Percentiles rank a stretch among this genome's conserved stretches.
Conservation (phyloP, 371 early-diverging fungal species). For the Rhizopus stolonifer region DNA sequence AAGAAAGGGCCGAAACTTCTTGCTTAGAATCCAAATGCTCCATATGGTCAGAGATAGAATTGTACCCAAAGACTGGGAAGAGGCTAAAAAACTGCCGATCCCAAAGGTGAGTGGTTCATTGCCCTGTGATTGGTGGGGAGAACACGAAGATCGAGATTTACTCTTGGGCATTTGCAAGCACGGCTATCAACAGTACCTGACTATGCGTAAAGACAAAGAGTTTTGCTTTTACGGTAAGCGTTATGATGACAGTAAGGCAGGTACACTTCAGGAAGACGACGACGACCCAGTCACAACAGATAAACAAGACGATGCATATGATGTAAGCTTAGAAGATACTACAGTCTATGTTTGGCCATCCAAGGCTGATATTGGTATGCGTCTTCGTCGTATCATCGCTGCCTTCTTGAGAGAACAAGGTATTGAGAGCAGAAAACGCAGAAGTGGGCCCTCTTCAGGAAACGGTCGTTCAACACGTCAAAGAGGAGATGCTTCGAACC, state of each 20-base stretch:
- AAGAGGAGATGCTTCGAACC: slow-evolving; percentile 44
- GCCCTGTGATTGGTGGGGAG: slow-evolving; percentile 79
- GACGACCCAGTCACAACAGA: slow-evolving; percentile 1
- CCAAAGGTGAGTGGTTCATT: slow-evolving; percentile 58
- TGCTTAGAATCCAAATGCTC: slow-evolving; percentile 73
- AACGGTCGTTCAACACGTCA: slow-evolving; percentile 20
- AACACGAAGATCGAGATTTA: slow-evolving; percentile 70
- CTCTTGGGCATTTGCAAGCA: slow-evolving; percentile 76
- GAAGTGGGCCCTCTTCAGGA: slow-evolving; percentile 15
- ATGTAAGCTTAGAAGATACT: slow-evolving; percentile 18
- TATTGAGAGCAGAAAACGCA: slow-evolving; percentile 37
- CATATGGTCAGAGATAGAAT: slow-evolving; percentile 69
- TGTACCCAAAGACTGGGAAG: slow-evolving; percentile 55
- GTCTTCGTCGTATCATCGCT: slow-evolving; percentile 66
- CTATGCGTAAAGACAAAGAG: slow-evolving; percentile 66
- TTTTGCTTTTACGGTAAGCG: slow-evolving; percentile 59
- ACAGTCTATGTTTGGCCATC: slow-evolving; percentile 58
- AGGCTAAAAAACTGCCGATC: slow-evolving; percentile 53
- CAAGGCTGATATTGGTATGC: slow-evolving; percentile 70
- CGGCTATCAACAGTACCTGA: slow-evolving; percentile 73
- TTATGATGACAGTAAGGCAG: slow-evolving; percentile 46
- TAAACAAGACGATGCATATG: slow-evolving; percentile 24
- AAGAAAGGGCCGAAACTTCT: slow-evolving; percentile 65
- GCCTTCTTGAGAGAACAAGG: slow-evolving; percentile 58
- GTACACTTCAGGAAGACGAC: slow-evolving; percentile 39